These are phyloP conservation scores for Isatis tinctoria DNA, from an alignment of 345 rosid genomes.

Conservation along the genomic window DNA sequence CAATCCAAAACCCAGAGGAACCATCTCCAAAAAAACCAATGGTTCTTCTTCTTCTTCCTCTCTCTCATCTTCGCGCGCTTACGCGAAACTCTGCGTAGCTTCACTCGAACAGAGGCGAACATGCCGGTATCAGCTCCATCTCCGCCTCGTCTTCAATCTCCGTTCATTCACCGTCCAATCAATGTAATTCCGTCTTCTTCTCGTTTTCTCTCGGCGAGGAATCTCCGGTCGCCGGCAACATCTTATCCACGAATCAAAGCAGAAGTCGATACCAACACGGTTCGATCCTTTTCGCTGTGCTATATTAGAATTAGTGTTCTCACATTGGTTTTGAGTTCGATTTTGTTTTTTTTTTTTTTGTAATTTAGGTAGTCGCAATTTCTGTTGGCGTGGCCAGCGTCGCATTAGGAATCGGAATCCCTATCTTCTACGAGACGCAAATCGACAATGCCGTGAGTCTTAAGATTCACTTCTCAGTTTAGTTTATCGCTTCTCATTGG, in stretches of 20 bases:
- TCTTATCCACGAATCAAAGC: constrained; percentile 65
- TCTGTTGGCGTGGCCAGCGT: constrained; percentile 81
- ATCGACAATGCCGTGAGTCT: constrained; percentile 77
- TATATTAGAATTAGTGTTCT: not conserved
- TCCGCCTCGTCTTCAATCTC: constrained; percentile 51
- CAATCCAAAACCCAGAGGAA: constrained; percentile 19
- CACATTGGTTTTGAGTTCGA: not conserved
- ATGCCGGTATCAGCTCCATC: constrained; percentile 50
- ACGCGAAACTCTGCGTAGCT: not conserved
- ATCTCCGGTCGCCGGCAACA: constrained; percentile 37
- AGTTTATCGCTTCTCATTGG: not conserved
- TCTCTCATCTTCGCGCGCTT: constrained; percentile 32
- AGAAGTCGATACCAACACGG: constrained; percentile 88
- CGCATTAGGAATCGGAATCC: constrained; percentile 81
- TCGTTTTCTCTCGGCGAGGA: constrained; percentile 28
- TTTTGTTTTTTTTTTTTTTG: not conserved
- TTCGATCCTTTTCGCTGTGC: constrained; percentile 15
- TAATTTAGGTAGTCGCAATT: constrained; percentile 62
- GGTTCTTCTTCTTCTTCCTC: constrained; percentile 7
- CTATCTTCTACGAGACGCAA: constrained; percentile 76
- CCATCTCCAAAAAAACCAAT: constrained; percentile 24
- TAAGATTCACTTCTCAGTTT: not conserved
- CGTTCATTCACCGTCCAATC: constrained; percentile 50
- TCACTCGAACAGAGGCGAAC: not conserved
- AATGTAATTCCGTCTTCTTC: constrained; percentile 30